These are phyloP conservation scores for Zangia roseola DNA, from an alignment of 768 basidiomycete genomes.

Conservation along the genomic window DNA sequence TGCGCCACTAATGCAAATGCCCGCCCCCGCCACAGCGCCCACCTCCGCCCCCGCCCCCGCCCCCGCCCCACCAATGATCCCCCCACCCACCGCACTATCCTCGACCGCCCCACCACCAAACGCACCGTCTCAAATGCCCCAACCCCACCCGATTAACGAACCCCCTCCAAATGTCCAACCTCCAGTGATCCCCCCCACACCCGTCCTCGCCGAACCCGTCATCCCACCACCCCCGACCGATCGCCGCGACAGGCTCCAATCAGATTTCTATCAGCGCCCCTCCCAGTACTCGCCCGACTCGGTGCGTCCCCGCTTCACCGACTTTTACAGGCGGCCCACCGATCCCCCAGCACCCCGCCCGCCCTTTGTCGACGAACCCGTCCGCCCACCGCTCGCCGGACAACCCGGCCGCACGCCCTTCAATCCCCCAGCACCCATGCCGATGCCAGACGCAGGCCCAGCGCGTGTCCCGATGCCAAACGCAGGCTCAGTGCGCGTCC, in stretches of 20 bases:
- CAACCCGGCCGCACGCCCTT: slow-evolving; percentile 14
- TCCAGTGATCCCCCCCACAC: slow-evolving; percentile 18
- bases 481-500: background rate
- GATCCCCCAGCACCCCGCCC: slow-evolving; percentile 10
- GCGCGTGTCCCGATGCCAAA: slow-evolving; percentile 3
- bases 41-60: background rate
- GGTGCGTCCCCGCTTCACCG: slow-evolving; percentile 26
- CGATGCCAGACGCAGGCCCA: background rate
- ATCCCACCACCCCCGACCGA: slow-evolving; percentile 25
- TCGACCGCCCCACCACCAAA: background rate
- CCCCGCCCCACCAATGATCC: background rate
- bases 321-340: slow-evolving; percentile 23
- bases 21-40: slow-evolving; percentile 5
- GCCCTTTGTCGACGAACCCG: background rate
- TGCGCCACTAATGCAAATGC: slow-evolving; percentile 7
- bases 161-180: background rate
- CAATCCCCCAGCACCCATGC: slow-evolving; percentile 4
- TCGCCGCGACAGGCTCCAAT: slow-evolving; percentile 5
- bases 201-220: slow-evolving; percentile 10
- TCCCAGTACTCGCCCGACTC: slow-evolving; percentile 4
- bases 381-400: slow-evolving; percentile 3
- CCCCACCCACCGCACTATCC: background rate
- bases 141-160: slow-evolving; percentile 1
- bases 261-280: background rate
- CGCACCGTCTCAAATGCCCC: slow-evolving; percentile 20